Conservation (phyloP, 1,284 basidiomycete species). For the Earliella scabrosa region DNA sequence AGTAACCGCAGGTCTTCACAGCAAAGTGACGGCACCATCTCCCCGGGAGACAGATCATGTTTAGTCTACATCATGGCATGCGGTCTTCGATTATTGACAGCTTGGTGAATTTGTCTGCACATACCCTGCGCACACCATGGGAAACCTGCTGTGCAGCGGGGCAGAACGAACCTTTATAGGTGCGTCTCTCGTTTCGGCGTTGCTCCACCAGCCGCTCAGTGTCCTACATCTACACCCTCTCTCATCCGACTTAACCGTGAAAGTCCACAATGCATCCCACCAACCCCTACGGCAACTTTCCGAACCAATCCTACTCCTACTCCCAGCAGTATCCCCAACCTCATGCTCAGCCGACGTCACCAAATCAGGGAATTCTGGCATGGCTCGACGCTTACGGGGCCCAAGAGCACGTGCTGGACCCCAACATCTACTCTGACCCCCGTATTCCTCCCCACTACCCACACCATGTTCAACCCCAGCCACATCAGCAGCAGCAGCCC, state of each 20-base stretch:
- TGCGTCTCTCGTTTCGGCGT: not conserved
- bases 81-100: not conserved
- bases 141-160: not conserved
- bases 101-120: not conserved
- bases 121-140: not conserved
- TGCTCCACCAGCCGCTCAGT: not conserved
- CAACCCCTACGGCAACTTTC: not conserved
- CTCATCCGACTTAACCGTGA: no score
- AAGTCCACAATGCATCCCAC: not conserved
- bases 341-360: not conserved
- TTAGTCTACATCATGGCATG: not conserved
- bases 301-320: not conserved
- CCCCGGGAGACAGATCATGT: not conserved
- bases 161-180: not conserved
- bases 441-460: not conserved
- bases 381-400: not conserved
- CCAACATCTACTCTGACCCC: constrained; percentile 1
- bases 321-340: not conserved
- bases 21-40: not conserved
- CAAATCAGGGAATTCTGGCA: not conserved
- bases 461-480: not conserved
- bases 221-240: no score
- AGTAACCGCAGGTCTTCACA: not conserved
- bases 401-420: not conserved
- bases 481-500: not conserved